Evolutionary conservation across 805 yeast genomes (phyloP), one percentile per base, ranked within the genome.

Genomic region (Scheffersomyces coipomensis): DNA sequence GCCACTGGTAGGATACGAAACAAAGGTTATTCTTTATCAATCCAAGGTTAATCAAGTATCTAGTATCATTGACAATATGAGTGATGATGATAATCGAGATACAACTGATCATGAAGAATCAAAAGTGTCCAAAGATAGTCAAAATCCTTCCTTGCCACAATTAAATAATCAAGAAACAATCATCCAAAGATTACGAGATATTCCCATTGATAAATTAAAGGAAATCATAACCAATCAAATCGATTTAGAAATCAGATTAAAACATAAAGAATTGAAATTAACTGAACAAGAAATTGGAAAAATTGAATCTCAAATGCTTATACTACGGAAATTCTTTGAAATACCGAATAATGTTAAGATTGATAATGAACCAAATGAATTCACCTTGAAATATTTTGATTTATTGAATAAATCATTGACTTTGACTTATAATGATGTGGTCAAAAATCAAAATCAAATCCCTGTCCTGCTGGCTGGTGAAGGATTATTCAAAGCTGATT

Each of bases 241-340:
- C 15, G 83, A 81, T 52, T 52, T 81, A 33, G 86, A 81, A 47
- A 78, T 81, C 10, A 51, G 83, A 21, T 58, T 82, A 35, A 81
- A 78, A 39, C 83, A 81, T 56, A 70, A 75, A 41, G 86, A 83
- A 53, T 53, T 73, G 33, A 62, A 68, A 27, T 54, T 71, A 16
- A 66, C 79, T 1, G 74, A 77, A 38, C 68, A 70, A 29, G 86
- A 81, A 47, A 66, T 80, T 1, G 69, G 73, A 11, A 77, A 77
- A 46, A 76, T 81, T 24, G 81, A 79, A 51, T 69, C 82, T 1
- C 81, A 80, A 46, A 62, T 82, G 69, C 61, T 73, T 9, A 66
- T 78, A 2, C 49, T 82, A 43, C 64, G 79, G 37, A 71, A 71
- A 37, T 66, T 64, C 40, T 70, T 68, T 39, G 65, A 73, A 32